Evolutionary conservation across 257 asterid species (phyloP).

Genomic region (Jaltomata sinuosa): DNA sequence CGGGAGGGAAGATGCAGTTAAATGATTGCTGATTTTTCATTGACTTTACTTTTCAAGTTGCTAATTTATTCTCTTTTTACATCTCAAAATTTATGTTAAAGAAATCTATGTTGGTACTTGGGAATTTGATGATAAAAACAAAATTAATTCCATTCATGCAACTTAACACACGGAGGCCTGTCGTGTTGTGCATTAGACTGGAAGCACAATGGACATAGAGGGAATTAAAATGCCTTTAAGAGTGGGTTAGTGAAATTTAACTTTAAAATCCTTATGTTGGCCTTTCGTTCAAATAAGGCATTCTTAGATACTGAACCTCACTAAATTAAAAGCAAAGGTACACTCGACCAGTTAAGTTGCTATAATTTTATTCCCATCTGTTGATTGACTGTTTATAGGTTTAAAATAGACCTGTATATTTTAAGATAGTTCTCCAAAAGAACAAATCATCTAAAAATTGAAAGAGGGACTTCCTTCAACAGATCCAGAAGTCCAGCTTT

Average conservation of each 20-base stretch:
- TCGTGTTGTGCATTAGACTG: background rate
- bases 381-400: background rate
- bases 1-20: background rate
- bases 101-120: background rate
- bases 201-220: background rate
- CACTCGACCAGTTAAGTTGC: background rate
- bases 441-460: background rate
- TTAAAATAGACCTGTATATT: background rate
- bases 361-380: background rate
- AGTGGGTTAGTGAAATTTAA: background rate
- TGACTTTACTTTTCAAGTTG: background rate
- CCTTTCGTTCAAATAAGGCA: background rate
- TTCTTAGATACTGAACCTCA: background rate
- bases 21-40: background rate
- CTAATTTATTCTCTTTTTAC: background rate
- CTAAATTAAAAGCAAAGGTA: background rate
- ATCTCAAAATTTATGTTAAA: background rate
- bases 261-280: background rate
- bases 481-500: background rate
- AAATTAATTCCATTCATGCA: background rate
- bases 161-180: background rate
- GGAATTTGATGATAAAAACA: background rate
- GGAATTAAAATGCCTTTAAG: background rate
- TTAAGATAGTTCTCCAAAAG: background rate
- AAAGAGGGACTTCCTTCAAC: background rate